Evolutionary conservation across 225 moss, liverwort and hornwort genomes (phyloP).

Genomic region (Sphagnum contortum): DNA sequence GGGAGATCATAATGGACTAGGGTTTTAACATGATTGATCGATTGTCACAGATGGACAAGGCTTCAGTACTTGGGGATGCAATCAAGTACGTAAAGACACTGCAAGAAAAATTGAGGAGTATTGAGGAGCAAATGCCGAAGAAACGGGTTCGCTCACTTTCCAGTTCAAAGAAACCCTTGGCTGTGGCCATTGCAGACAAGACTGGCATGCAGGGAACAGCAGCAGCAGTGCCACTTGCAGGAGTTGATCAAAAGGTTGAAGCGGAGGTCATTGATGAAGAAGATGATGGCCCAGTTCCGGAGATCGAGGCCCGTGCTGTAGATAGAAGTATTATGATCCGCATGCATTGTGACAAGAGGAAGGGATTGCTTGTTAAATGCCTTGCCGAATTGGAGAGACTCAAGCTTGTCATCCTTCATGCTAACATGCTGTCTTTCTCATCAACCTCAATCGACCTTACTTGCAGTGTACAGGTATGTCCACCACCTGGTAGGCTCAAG

Average conservation of each 20-base stretch:
- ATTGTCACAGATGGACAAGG: slow-evolving; percentile 84
- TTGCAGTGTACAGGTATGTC: not conserved
- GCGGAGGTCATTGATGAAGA: slow-evolving; percentile 16
- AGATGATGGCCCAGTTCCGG: slow-evolving; percentile 47
- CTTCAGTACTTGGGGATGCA: slow-evolving; percentile 89
- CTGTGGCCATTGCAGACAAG: not conserved
- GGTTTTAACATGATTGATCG: too few relatives aligned
- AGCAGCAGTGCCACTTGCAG: slow-evolving; percentile 4
- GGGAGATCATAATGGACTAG: too few relatives aligned
- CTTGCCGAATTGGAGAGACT: slow-evolving; percentile 76
- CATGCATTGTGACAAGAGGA: slow-evolving; percentile 85
- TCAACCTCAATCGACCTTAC: slow-evolving; percentile 67
- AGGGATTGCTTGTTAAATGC: slow-evolving; percentile 66
- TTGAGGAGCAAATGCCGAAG: slow-evolving; percentile 86
- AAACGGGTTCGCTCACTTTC: slow-evolving; percentile 62
- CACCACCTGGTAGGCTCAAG: too few relatives aligned
- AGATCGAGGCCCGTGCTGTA: slow-evolving; percentile 87
- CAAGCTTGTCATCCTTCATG: slow-evolving; percentile 70
- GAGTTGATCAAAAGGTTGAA: slow-evolving; percentile 12
- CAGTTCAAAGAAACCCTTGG: too few relatives aligned
- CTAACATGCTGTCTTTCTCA: slow-evolving; percentile 83
- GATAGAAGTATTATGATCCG: slow-evolving; percentile 73
- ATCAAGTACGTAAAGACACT: slow-evolving; percentile 90
- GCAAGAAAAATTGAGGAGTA: slow-evolving; percentile 74
- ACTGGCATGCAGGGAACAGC: slow-evolving; percentile 11